Conservation (phyloP, 176 grass and related monocot species). For the Aegilops longissima region DNA sequence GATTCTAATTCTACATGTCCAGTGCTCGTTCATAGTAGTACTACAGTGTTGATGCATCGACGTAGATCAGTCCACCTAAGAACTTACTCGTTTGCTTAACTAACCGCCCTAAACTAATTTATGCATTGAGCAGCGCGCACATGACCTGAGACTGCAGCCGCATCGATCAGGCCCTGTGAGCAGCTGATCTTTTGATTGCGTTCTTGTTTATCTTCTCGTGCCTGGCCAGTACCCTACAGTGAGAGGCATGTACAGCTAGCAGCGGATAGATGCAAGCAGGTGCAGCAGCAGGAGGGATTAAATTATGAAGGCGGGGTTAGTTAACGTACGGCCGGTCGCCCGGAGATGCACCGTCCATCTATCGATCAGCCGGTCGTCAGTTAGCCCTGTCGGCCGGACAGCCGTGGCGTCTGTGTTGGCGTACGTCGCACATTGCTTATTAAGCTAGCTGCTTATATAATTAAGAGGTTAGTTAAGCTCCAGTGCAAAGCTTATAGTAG, state of each 20-base stretch:
- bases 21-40: no score
- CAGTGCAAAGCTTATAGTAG: not conserved
- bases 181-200: not conserved
- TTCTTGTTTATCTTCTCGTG: not conserved
- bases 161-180: not conserved
- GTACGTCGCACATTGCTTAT: not conserved
- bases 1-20: no score
- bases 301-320: not conserved
- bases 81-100: no score
- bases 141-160: not conserved
- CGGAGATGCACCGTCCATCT: not conserved
- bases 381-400: conserved; percentile 1
- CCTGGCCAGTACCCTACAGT: not conserved
- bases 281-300: not conserved
- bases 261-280: not conserved
- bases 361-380: not conserved
- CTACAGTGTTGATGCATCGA: no score
- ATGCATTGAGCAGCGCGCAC: not conserved
- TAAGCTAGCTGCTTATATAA: not conserved
- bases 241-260: not conserved
- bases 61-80: no score
- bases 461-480: not conserved
- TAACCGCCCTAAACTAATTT: no score
- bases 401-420: not conserved
- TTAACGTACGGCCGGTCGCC: not conserved